A percentile compares a stretch with the other conserved stretches of the same genome.
These are phyloP conservation scores for Zostera marina DNA, from an alignment of 116 monocot species.

Conservation along the genomic window DNA sequence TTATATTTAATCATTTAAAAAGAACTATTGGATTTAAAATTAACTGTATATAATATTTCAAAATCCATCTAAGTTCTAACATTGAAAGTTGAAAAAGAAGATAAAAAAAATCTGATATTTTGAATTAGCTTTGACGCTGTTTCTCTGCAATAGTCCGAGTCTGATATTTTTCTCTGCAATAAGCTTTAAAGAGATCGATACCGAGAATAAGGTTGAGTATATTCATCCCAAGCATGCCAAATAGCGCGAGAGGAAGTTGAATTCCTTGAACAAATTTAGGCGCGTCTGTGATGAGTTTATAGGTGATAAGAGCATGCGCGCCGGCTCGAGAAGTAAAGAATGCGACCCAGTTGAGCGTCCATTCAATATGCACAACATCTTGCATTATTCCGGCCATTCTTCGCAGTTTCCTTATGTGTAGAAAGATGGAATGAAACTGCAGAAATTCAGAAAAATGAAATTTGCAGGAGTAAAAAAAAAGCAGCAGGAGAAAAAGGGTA, in stretches of 20 bases:
- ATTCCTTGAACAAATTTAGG: constrained; percentile 63
- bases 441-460: no score
- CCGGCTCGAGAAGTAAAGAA: constrained; percentile 41
- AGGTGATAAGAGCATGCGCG: constrained; percentile 75
- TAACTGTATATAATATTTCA: no score
- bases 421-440: constrained; percentile 85
- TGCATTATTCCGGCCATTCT: constrained; percentile 54
- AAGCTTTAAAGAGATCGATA: constrained; percentile 65
- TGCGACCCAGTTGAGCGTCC: constrained; percentile 63
- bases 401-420: constrained; percentile 63
- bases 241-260: constrained; percentile 79
- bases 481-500: no score
- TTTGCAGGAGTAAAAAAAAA: no score
- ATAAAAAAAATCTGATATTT: no score
- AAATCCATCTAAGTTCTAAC: no score
- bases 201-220: constrained; percentile 69
- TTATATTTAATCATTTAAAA: no score
- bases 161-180: constrained; percentile 39
- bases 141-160: no score
- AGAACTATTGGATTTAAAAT: no score
- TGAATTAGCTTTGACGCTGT: no score
- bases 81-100: no score
- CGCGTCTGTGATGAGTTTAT: constrained; percentile 66
- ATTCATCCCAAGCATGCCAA: constrained; percentile 92
- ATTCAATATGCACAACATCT: constrained; percentile 45